Percentiles rank a stretch among this genome's conserved stretches.
Evolutionary conservation across 495 filamentous ascomycete species (phyloP).

Genomic region (Penicillium roqueforti): DNA sequence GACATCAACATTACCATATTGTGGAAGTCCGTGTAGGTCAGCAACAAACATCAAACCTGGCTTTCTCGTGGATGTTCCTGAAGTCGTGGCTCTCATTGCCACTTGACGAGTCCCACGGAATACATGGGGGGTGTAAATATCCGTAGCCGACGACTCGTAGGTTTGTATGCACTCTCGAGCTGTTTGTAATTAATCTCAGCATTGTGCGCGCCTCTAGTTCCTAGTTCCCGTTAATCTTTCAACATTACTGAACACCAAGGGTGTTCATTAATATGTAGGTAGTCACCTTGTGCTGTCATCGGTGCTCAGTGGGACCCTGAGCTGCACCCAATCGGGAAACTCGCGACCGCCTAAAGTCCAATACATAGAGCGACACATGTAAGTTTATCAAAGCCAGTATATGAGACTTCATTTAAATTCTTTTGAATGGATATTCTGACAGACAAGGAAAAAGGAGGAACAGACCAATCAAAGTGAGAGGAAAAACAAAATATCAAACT

Average conservation of each 20-base stretch:
- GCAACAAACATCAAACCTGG: background rate
- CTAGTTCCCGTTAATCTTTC: too few relatives aligned
- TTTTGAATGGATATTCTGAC: constrained; percentile 8
- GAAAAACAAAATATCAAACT: constrained; percentile 9
- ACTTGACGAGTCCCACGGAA: background rate
- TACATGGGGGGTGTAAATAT: background rate
- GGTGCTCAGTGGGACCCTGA: too few relatives aligned
- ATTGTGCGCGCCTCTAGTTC: too few relatives aligned
- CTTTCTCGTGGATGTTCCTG: background rate
- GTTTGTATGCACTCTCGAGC: too few relatives aligned
- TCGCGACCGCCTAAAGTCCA: background rate
- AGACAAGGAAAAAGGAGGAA: constrained; percentile 2
- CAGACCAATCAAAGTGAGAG: background rate
- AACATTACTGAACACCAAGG: too few relatives aligned
- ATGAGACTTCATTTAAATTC: constrained; percentile 3
- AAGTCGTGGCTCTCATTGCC: background rate
- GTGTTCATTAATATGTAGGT: too few relatives aligned
- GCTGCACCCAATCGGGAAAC: too few relatives aligned
- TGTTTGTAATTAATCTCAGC: too few relatives aligned
- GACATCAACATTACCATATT: background rate
- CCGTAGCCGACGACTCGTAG: too few relatives aligned
- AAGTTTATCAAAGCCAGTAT: background rate
- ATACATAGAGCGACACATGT: background rate
- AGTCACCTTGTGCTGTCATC: too few relatives aligned
- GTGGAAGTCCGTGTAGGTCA: background rate